phyloP scores from a whole-genome alignment of 2,329 filamentous ascomycete species.

The Mycosphaerella sp. region DNA sequence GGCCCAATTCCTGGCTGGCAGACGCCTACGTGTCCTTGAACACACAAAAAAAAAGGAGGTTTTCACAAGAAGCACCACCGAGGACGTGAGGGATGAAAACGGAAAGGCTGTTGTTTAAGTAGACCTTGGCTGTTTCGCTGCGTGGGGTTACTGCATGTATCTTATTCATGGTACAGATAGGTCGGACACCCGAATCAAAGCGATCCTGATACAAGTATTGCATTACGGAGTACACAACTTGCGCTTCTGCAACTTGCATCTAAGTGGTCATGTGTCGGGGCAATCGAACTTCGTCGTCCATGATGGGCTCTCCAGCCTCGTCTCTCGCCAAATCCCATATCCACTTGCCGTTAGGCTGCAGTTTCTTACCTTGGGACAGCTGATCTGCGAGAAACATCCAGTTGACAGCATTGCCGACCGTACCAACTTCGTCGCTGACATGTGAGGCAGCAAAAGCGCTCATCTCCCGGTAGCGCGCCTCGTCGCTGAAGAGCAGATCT shows the following conservation, averaged over 20 bases:
- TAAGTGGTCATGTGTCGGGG: slow-evolving; percentile 38
- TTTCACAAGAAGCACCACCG: too few relatives aligned
- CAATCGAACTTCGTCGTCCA: slow-evolving; percentile 55
- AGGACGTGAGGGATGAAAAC: too few relatives aligned
- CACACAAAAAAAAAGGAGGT: too few relatives aligned
- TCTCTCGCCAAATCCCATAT: slow-evolving; percentile 68
- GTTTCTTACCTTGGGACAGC: slow-evolving; percentile 51
- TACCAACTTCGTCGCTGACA: slow-evolving; percentile 76
- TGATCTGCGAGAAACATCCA: slow-evolving; percentile 74
- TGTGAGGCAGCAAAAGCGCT: slow-evolving; percentile 48
- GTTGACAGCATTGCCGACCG: slow-evolving; percentile 67
- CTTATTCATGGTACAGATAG: too few relatives aligned
- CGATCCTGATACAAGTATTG: too few relatives aligned
- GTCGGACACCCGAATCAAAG: too few relatives aligned
- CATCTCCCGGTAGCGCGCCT: slow-evolving; percentile 52
- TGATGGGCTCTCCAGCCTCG: slow-evolving; percentile 56
- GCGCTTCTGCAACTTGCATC: too few relatives aligned
- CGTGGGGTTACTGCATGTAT: too few relatives aligned
- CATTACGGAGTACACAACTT: too few relatives aligned
- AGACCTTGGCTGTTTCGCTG: too few relatives aligned
- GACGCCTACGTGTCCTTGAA: too few relatives aligned
- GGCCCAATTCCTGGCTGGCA: neutral
- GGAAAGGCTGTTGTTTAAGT: too few relatives aligned
- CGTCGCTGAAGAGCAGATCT: slow-evolving; percentile 59
- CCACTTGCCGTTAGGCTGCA: slow-evolving; percentile 59